phyloP scores from a whole-genome alignment of 75 land plant species.

The Chamaecyparis obtusa region DNA sequence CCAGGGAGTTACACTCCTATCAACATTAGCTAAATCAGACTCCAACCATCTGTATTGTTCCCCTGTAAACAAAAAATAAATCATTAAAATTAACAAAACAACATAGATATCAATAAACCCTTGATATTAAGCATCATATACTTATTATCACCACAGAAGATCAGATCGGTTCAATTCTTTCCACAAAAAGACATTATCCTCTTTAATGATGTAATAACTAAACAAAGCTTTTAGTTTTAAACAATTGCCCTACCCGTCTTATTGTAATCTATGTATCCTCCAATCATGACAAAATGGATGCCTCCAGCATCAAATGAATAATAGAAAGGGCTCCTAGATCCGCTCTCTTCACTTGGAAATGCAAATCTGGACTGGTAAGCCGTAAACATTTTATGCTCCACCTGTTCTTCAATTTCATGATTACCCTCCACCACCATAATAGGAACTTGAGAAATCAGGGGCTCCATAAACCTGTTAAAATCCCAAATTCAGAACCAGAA shows the following conservation, averaged over 20 bases:
- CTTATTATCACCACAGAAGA: not conserved
- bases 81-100: not conserved
- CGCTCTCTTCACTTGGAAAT: slow-evolving; percentile 66
- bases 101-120: not conserved
- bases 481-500: slow-evolving; percentile 5
- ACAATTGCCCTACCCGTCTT: slow-evolving; percentile 32
- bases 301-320: slow-evolving; percentile 95
- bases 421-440: slow-evolving; percentile 91
- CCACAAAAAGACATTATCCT: not conserved
- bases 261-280: slow-evolving; percentile 65
- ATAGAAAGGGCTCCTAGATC: slow-evolving; percentile 63
- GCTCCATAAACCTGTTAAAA: slow-evolving; percentile 68
- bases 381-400: slow-evolving; percentile 51
- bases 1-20: slow-evolving; percentile 86
- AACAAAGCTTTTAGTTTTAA: not conserved
- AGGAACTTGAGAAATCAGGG: slow-evolving; percentile 62
- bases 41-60: slow-evolving; percentile 82
- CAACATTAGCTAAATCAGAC: slow-evolving; percentile 58
- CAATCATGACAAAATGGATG: slow-evolving; percentile 87
- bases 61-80: slow-evolving; percentile 37
- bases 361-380: slow-evolving; percentile 72
- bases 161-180: no score
- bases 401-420: slow-evolving; percentile 79
- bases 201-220: not conserved
- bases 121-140: not conserved